Conservation (phyloP, 2,329 filamentous ascomycete species). For the Gaeumannomyces tritici region DNA sequence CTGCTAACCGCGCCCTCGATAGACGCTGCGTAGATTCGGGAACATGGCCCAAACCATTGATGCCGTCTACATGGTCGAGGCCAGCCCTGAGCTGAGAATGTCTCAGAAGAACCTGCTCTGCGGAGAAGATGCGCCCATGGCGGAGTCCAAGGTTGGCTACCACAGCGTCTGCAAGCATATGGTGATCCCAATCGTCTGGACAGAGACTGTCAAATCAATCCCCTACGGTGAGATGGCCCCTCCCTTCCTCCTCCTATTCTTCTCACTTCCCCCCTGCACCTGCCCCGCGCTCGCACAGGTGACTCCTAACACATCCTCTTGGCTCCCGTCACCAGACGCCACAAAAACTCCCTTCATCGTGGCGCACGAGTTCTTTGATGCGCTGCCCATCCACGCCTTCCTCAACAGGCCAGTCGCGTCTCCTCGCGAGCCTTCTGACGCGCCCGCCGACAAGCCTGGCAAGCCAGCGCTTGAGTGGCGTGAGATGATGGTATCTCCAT, state of each 20-base stretch:
- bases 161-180: constrained; percentile 69
- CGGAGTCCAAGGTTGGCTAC: constrained; percentile 63
- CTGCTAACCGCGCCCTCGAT: constrained; percentile 1
- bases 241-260: background rate
- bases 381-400: constrained; percentile 91
- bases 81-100: constrained; percentile 68
- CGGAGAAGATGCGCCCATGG: constrained; percentile 55
- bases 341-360: constrained; percentile 82
- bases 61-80: constrained; percentile 88
- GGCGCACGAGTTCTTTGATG: constrained; percentile 97
- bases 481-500: constrained; percentile 68
- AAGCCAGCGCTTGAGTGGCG: constrained; percentile 56
- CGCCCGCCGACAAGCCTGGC: constrained; percentile 30
- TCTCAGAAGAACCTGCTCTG: constrained; percentile 78
- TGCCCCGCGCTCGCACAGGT: background rate
- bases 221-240: constrained; percentile 44
- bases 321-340: constrained; percentile 32
- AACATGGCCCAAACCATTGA: constrained; percentile 68
- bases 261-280: background rate
- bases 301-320: background rate
- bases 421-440: constrained; percentile 14
- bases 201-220: constrained; percentile 78
- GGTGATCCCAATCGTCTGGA: constrained; percentile 73
- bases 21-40: constrained; percentile 82
- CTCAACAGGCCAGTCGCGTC: constrained; percentile 52